Evolutionary conservation across 257 asterid species (phyloP).

Genomic region (Solanum pinnatisectum): DNA sequence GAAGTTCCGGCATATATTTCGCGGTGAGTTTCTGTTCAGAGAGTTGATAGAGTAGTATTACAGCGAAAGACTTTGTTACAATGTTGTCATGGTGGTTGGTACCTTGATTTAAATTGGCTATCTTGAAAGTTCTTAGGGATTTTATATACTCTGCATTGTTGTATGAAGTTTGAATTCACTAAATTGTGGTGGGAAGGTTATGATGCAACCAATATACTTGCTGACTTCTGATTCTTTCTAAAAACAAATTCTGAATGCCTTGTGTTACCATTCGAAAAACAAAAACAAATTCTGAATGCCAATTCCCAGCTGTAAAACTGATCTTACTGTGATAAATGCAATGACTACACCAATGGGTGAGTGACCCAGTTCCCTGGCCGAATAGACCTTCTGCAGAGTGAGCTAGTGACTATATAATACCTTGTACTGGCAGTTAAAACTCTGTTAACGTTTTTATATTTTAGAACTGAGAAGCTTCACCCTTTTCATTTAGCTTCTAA

Average conservation of each 20-base stretch:
- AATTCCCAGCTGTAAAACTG: background rate
- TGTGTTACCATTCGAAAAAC: background rate
- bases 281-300: background rate
- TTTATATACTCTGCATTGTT: background rate
- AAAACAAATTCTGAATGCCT: background rate
- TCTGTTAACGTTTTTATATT: background rate
- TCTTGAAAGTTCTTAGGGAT: background rate
- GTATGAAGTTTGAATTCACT: background rate
- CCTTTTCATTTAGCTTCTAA: background rate
- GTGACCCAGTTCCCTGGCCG: background rate
- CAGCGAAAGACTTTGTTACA: background rate
- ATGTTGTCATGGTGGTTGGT: background rate
- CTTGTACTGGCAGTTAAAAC: background rate
- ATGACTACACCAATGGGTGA: background rate
- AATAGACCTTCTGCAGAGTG: background rate
- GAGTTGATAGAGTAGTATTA: background rate
- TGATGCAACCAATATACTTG: background rate
- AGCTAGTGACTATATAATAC: background rate
- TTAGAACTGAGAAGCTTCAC: background rate
- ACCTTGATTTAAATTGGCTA: background rate
- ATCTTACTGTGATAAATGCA: background rate
- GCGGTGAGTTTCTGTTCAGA: slow-evolving; percentile 43
- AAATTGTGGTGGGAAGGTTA: background rate
- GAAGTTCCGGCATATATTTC: slow-evolving; percentile 92
- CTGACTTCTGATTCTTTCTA: background rate